Evolutionary conservation across 768 basidiomycete genomes (phyloP).

Genomic region (Pleurotus tuoliensis): DNA sequence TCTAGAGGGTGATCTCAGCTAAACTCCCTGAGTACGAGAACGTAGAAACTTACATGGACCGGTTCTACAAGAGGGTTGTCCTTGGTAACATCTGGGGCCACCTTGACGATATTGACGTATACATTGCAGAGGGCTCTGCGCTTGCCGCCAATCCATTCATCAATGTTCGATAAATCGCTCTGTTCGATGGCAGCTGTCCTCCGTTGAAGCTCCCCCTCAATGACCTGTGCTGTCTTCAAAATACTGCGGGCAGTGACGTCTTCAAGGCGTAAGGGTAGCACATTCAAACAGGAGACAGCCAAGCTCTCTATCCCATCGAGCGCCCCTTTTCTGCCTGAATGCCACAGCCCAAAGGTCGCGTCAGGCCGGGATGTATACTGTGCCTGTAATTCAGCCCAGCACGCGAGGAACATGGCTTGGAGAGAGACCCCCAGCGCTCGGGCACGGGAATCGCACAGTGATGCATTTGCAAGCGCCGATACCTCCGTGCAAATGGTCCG

Average conservation of each 20-base stretch:
- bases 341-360: slow-evolving; percentile 44
- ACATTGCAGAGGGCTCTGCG: slow-evolving; percentile 36
- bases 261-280: slow-evolving; percentile 33
- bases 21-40: no score
- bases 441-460: slow-evolving; percentile 39
- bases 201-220: slow-evolving; percentile 30
- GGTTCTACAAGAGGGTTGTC: slow-evolving; percentile 21
- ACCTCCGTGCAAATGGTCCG: slow-evolving; percentile 13
- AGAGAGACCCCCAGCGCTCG: slow-evolving; percentile 29
- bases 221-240: slow-evolving; percentile 24
- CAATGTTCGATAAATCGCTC: slow-evolving; percentile 30
- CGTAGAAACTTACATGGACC: slow-evolving; percentile 26
- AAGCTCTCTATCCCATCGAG: slow-evolving; percentile 30
- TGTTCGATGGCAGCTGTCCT: slow-evolving; percentile 39
- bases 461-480: slow-evolving; percentile 15
- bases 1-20: slow-evolving; percentile 15
- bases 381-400: slow-evolving; percentile 38
- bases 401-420: slow-evolving; percentile 37
- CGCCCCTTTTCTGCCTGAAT: slow-evolving; percentile 36
- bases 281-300: slow-evolving; percentile 43
- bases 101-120: slow-evolving; percentile 39
- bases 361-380: slow-evolving; percentile 19
- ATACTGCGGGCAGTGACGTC: slow-evolving; percentile 12
- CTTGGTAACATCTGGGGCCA: slow-evolving; percentile 21
- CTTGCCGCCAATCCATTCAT: slow-evolving; percentile 30